phyloP scores from a whole-genome alignment of 805 yeast species.

The Schwanniomyces occidentalis region DNA sequence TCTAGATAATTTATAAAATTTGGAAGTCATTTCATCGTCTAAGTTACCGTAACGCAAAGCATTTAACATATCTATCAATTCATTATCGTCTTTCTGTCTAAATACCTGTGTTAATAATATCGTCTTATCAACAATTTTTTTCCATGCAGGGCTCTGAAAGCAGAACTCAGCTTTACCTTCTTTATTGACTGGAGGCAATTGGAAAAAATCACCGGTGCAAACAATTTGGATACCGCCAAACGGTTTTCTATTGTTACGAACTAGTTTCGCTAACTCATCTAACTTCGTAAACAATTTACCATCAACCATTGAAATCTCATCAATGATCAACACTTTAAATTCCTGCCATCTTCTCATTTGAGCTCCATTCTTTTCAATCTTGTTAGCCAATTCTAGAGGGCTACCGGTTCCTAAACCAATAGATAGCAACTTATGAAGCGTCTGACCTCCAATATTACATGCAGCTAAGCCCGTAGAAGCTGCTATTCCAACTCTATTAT shows the following conservation, averaged over 20 bases:
- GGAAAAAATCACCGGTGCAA: slow-evolving; percentile 94
- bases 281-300: slow-evolving; percentile 74
- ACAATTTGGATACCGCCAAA: slow-evolving; percentile 95
- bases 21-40: slow-evolving; percentile 44
- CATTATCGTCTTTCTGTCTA: slow-evolving; percentile 81
- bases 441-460: slow-evolving; percentile 86
- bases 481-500: slow-evolving; percentile 70
- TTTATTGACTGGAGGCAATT: slow-evolving; percentile 82
- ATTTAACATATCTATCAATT: slow-evolving; percentile 76
- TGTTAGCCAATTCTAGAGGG: slow-evolving; percentile 44
- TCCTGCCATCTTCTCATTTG: slow-evolving; percentile 60
- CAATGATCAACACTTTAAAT: slow-evolving; percentile 74
- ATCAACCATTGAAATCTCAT: slow-evolving; percentile 94
- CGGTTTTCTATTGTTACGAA: slow-evolving; percentile 57
- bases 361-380: slow-evolving; percentile 47
- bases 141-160: slow-evolving; percentile 78
- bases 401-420: slow-evolving; percentile 73
- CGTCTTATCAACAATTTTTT: slow-evolving; percentile 57
- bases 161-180: slow-evolving; percentile 52
- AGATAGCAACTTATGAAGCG: slow-evolving; percentile 83
- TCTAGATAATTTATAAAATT: slow-evolving; percentile 59
- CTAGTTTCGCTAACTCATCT: slow-evolving; percentile 61
- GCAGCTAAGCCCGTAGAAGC: slow-evolving; percentile 98
- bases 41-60: slow-evolving; percentile 75
- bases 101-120: slow-evolving; percentile 77